These are phyloP conservation scores for Tricholoma hemisulphureum DNA, from an alignment of 768 basidiomycete genomes.

Conservation along the genomic window DNA sequence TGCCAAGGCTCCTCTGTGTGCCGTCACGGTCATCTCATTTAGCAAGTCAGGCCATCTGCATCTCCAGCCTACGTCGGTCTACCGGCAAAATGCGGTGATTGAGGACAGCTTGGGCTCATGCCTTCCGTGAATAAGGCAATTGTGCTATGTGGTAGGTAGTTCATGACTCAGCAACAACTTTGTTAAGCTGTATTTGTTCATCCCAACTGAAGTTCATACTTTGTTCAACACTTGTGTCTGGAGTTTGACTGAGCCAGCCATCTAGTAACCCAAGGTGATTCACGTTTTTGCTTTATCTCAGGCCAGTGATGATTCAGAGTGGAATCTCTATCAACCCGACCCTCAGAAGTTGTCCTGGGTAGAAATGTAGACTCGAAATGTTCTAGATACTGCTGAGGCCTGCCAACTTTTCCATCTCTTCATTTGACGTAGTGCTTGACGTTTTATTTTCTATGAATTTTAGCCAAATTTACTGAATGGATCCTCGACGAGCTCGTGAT, in stretches of 20 bases:
- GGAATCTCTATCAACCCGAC: slow-evolving; percentile 79
- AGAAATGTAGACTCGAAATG: slow-evolving; percentile 70
- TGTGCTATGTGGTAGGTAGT: no score
- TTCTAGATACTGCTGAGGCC: slow-evolving; percentile 94
- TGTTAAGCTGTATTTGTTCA: no score
- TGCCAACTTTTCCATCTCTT: slow-evolving; percentile 9
- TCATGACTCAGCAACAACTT: background rate
- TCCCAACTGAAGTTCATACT: no score
- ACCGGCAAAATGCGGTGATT: background rate
- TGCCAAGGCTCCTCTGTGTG: slow-evolving; percentile 42
- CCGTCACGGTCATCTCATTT: slow-evolving; percentile 22
- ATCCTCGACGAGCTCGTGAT: slow-evolving; percentile 78
- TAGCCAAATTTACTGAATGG: slow-evolving; percentile 45
- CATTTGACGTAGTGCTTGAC: slow-evolving; percentile 2
- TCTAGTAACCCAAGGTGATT: slow-evolving; percentile 1
- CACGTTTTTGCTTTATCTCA: background rate
- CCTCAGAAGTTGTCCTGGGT: slow-evolving; percentile 47
- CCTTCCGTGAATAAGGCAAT: background rate
- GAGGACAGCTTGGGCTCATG: background rate
- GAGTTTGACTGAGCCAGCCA: background rate
- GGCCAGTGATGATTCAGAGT: slow-evolving; percentile 84
- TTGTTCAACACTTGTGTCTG: no score
- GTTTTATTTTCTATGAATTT: slow-evolving; percentile 8
- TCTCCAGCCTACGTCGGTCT: background rate
- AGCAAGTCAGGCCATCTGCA: slow-evolving; percentile 7